These are phyloP conservation scores for Cytospora piceicola DNA, from an alignment of 2,329 filamentous ascomycete genomes.

Conservation along the genomic window DNA sequence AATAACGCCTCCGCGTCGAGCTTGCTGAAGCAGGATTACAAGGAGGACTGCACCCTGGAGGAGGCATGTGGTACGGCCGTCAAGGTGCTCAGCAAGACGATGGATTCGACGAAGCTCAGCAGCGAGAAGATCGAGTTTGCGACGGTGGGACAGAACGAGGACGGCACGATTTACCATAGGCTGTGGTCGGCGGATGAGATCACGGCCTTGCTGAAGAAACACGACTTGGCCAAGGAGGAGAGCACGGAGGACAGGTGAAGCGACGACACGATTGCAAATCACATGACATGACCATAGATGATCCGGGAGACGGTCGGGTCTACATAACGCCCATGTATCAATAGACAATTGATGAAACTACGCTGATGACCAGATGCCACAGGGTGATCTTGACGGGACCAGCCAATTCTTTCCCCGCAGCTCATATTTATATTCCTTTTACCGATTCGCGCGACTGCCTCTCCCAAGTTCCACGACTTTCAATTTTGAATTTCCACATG, in stretches of 20 bases:
- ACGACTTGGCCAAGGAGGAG: slow-evolving; percentile 89
- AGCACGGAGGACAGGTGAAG: slow-evolving; percentile 66
- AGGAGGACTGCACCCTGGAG: slow-evolving; percentile 94
- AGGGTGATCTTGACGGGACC: not conserved
- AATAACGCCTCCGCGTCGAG: slow-evolving; percentile 98
- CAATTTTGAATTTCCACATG: not conserved
- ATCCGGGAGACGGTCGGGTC: slow-evolving; percentile 10
- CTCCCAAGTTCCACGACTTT: not conserved
- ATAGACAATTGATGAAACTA: slow-evolving; percentile 33
- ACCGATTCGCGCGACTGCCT: not conserved
- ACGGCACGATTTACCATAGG: slow-evolving; percentile 97
- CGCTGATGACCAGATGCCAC: slow-evolving; percentile 9
- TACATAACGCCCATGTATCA: slow-evolving; percentile 37
- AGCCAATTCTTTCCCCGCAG: not conserved
- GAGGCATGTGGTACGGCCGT: slow-evolving; percentile 97
- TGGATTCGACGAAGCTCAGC: slow-evolving; percentile 98
- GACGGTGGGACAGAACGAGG: slow-evolving; percentile 92
- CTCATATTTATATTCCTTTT: not conserved
- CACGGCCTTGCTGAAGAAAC: slow-evolving; percentile 88
- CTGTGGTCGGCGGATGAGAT: slow-evolving; percentile 98
- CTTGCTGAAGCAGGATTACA: slow-evolving; percentile 98
- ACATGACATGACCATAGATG: slow-evolving; percentile 20
- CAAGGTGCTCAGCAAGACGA: slow-evolving; percentile 99
- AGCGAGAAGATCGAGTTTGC: slow-evolving; percentile 99
- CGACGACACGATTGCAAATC: slow-evolving; percentile 3